Evolutionary conservation across 148 eudicot genomes (phyloP).

Genomic region (Silene latifolia): DNA sequence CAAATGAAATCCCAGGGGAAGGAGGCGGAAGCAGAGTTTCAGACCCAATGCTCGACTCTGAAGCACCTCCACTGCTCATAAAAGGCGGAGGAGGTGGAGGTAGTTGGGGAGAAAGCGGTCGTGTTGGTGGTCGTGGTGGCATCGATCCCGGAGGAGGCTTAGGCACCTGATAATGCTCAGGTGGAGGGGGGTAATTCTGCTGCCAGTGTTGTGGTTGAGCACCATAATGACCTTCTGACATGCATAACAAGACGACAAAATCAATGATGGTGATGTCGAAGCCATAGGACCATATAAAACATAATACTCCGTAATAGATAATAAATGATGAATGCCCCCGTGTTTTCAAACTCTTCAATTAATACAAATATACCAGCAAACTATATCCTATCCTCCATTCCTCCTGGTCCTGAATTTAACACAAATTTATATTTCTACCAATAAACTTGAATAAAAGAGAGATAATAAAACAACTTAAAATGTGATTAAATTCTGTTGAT

Average conservation of each 20-base stretch:
- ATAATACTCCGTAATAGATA: background rate
- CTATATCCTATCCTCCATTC: too few species aligned
- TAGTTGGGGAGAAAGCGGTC: constrained; percentile 40
- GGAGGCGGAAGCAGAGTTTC: constrained; percentile 61
- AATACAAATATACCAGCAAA: background rate
- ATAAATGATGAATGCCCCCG: background rate
- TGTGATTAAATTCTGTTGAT: too few species aligned
- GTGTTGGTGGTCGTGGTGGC: constrained; percentile 56
- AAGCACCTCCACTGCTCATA: constrained; percentile 77
- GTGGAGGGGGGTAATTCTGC: constrained; percentile 59
- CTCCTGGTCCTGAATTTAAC: too few species aligned
- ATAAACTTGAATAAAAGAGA: too few species aligned
- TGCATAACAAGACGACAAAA: constrained; percentile 11
- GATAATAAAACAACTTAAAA: too few species aligned
- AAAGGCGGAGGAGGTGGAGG: constrained; percentile 46
- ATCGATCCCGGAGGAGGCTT: constrained; percentile 52
- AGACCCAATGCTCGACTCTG: constrained; percentile 72
- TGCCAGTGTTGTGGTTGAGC: constrained; percentile 75
- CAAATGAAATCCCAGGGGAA: constrained; percentile 73
- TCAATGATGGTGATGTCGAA: background rate
- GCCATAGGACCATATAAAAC: background rate
- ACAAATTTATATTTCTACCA: too few species aligned
- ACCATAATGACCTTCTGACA: constrained; percentile 60
- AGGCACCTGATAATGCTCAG: constrained; percentile 56
- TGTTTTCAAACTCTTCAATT: background rate